These are phyloP conservation scores for Chrysoporthe cubensis DNA, from an alignment of 2,329 filamentous ascomycete species.

Conservation along the genomic window DNA sequence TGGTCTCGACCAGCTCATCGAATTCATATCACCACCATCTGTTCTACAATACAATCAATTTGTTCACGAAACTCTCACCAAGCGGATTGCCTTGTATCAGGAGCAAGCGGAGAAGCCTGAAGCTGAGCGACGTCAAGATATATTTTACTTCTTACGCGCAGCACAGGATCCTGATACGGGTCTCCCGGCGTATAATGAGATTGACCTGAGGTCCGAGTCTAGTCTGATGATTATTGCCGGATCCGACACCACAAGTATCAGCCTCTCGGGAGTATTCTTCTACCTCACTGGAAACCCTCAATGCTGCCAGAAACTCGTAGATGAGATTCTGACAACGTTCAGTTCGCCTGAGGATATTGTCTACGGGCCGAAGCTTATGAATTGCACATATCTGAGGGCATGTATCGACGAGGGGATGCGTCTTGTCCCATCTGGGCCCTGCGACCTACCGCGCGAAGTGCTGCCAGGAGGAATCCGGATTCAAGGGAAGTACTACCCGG, in stretches of 20 bases:
- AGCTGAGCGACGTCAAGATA: conserved; percentile 30
- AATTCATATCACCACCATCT: too few species aligned
- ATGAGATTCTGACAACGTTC: conserved; percentile 30
- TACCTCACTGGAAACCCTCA: conserved; percentile 29
- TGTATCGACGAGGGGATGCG: conserved; percentile 37
- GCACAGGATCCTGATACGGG: conserved; percentile 31
- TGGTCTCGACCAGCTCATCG: too few species aligned
- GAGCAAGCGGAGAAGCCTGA: conserved; percentile 28
- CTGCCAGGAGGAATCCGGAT: conserved; percentile 31
- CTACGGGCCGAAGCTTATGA: conserved; percentile 30
- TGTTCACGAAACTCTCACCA: conserved; percentile 29
- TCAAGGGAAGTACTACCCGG: conserved; percentile 31
- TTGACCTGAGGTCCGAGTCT: conserved; percentile 29
- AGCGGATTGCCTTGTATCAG: conserved; percentile 29
- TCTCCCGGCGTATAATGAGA: conserved; percentile 27
- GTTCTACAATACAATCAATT: conserved; percentile 18
- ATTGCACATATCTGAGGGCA: conserved; percentile 32
- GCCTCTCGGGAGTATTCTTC: conserved; percentile 31
- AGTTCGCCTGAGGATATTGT: conserved; percentile 29
- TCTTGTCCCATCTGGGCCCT: conserved; percentile 27
- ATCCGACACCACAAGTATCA: conserved; percentile 32
- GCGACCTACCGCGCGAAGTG: conserved; percentile 32
- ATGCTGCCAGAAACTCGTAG: conserved; percentile 25
- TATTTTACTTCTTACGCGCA: conserved; percentile 33
- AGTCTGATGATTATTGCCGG: conserved; percentile 33